Evolutionary conservation across 441 rosid genomes (phyloP).

Genomic region (Cnidoscolus chayamansa): DNA sequence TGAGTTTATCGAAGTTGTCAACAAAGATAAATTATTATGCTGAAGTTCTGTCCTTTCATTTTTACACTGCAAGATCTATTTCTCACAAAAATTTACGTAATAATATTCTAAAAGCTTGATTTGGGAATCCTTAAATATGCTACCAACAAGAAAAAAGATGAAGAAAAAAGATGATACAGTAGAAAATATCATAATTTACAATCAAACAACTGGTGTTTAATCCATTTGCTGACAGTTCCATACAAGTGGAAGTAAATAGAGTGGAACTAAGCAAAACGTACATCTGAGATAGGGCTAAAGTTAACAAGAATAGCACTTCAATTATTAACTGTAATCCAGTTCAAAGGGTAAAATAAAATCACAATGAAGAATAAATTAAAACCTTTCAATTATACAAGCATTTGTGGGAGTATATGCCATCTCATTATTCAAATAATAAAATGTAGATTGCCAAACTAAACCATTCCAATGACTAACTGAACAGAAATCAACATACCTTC

Average conservation of each 20-base stretch:
- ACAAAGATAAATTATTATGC: background rate
- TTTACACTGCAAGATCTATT: background rate
- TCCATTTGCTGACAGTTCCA: background rate
- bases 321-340: background rate
- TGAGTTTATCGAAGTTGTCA: background rate
- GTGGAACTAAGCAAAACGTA: background rate
- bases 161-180: background rate
- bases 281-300: background rate
- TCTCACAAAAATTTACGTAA: background rate
- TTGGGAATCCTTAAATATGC: background rate
- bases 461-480: background rate
- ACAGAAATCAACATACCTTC: no score
- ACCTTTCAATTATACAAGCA: no score
- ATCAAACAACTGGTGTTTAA: no score
- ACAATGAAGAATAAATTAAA: background rate
- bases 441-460: background rate
- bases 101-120: background rate
- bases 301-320: background rate
- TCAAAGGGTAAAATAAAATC: background rate
- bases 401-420: no score
- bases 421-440: background rate
- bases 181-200: background rate
- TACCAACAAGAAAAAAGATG: background rate
- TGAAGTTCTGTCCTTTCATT: background rate
- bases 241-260: no score